Percentiles rank a stretch among this genome's conserved stretches.
phyloP scores from a whole-genome alignment of 805 yeast genomes.

The Isabelozyma gotoi region DNA sequence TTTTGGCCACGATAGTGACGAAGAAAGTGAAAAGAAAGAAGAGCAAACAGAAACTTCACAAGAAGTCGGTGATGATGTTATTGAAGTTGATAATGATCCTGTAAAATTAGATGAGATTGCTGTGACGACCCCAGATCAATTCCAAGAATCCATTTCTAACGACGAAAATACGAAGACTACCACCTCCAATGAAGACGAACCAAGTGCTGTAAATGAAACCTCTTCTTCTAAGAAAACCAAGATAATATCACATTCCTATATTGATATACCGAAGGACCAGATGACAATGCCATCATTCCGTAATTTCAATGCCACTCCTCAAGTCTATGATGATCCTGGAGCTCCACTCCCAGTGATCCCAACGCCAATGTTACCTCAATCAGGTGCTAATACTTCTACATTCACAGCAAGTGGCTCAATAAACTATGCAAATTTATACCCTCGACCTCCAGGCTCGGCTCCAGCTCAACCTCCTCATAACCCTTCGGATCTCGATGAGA shows the following conservation, averaged over 20 bases:
- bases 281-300: slow-evolving; percentile 41
- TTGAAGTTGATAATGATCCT: background rate
- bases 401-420: slow-evolving; percentile 19
- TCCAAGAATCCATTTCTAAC: background rate
- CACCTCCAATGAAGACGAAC: background rate
- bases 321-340: slow-evolving; percentile 74
- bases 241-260: slow-evolving; percentile 12
- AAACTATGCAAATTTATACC: background rate
- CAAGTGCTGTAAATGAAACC: background rate
- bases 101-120: background rate
- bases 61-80: slow-evolving; percentile 6
- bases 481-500: background rate
- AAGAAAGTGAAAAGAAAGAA: slow-evolving; percentile 13
- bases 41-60: background rate
- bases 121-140: background rate
- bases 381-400: slow-evolving; percentile 15
- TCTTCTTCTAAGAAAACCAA: no score
- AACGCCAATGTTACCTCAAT: slow-evolving; percentile 43
- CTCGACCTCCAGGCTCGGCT: background rate
- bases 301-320: slow-evolving; percentile 36
- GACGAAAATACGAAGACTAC: background rate
- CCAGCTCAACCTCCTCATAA: background rate
- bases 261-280: slow-evolving; percentile 59
- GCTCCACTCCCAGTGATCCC: slow-evolving; percentile 70
- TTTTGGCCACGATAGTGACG: slow-evolving; percentile 35